Evolutionary conservation across 129 eudicot species (phyloP).

Genomic region (Daucus carota): DH1_v3.0 NC_030382.2:36190001-36190500

Average conservation of each 20-base stretch:
- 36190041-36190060: conserved; percentile 23
- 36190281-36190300: conserved; percentile 37
- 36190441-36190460: neutral
- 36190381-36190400: conserved; percentile 24
- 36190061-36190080: conserved; percentile 30
- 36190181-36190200: conserved; percentile 22
- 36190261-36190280: conserved; percentile 31
- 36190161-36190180: conserved; percentile 32
- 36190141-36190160: conserved; percentile 41
- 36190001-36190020: neutral
- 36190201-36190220: conserved; percentile 24
- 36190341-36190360: conserved; percentile 22
- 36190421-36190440: conserved; percentile 1
- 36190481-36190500: neutral
- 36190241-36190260: conserved; percentile 16
- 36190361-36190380: conserved; percentile 31
- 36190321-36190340: conserved; percentile 10
- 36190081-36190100: conserved; percentile 23
- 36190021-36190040: conserved; percentile 22
- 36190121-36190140: conserved; percentile 22
- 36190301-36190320: conserved; percentile 33
- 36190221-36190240: conserved; percentile 27
- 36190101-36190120: conserved; percentile 22
- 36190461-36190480: neutral
- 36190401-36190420: conserved; percentile 14